Evolutionary conservation across 768 basidiomycete species (phyloP).

Genomic region (Gyrodon lividus): DNA sequence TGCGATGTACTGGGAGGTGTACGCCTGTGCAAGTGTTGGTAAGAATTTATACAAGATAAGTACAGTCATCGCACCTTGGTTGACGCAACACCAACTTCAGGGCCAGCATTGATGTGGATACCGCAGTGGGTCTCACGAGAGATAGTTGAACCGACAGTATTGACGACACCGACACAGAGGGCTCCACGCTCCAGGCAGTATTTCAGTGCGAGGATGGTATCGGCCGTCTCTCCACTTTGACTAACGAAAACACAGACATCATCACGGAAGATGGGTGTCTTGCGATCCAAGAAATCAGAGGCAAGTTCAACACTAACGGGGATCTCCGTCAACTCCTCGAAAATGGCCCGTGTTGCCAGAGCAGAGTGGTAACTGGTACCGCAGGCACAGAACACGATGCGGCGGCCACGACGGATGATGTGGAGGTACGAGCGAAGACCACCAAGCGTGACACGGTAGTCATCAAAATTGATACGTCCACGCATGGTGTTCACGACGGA

Average conservation of each 20-base stretch:
- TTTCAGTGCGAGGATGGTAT: conserved; percentile 92
- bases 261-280: conserved; percentile 99
- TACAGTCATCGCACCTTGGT: conserved; percentile 69
- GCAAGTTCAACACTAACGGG: conserved; percentile 97
- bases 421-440: conserved; percentile 93
- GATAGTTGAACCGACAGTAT: conserved; percentile 96
- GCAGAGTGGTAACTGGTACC: conserved; percentile 98
- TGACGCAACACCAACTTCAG: conserved; percentile 98
- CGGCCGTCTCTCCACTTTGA: conserved; percentile 98
- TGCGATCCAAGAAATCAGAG: conserved; percentile 97
- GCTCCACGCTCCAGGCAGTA: conserved; percentile 98
- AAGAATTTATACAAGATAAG: not conserved
- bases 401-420: conserved; percentile 91
- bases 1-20: conserved; percentile 98
- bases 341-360: conserved; percentile 94
- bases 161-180: conserved; percentile 95
- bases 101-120: conserved; percentile 99
- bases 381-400: conserved; percentile 97
- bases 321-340: conserved; percentile 98
- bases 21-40: conserved; percentile 55
- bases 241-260: conserved; percentile 96
- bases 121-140: conserved; percentile 99
- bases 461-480: conserved; percentile 98
- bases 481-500: conserved; percentile 99
- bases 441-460: conserved; percentile 86